phyloP scores from a whole-genome alignment of 2,329 filamentous ascomycete genomes.

The Coleophoma eucalyptorum region DNA sequence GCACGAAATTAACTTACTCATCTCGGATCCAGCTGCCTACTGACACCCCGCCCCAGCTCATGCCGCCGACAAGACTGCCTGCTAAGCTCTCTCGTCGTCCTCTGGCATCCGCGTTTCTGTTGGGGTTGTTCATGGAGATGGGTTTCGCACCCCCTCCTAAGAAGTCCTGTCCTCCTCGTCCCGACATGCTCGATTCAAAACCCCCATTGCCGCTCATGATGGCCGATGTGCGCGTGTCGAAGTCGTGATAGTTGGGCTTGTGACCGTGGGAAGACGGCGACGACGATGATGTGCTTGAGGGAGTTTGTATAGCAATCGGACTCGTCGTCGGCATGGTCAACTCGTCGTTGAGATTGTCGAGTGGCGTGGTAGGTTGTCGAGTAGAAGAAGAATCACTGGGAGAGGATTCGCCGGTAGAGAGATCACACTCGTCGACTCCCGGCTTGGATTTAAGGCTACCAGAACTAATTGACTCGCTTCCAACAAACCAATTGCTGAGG shows the following conservation, averaged over 20 bases:
- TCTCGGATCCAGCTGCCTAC: slow-evolving; percentile 96
- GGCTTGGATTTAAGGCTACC: not conserved
- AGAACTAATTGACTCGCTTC: not conserved
- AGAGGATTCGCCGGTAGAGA: slow-evolving; percentile 5
- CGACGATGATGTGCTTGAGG: slow-evolving; percentile 27
- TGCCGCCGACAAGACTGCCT: slow-evolving; percentile 69
- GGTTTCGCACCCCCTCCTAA: slow-evolving; percentile 63
- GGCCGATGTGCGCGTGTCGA: slow-evolving; percentile 38
- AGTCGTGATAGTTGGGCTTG: slow-evolving; percentile 19
- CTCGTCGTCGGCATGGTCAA: slow-evolving; percentile 27
- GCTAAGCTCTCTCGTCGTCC: slow-evolving; percentile 59
- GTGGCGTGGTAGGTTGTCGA: slow-evolving; percentile 9
- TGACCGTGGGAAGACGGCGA: slow-evolving; percentile 32
- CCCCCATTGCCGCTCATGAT: slow-evolving; percentile 48
- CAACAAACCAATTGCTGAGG: not conserved
- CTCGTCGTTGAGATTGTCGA: not conserved
- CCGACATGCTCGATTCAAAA: slow-evolving; percentile 51
- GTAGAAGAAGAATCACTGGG: slow-evolving; percentile 5
- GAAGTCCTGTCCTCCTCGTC: slow-evolving; percentile 51
- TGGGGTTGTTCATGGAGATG: slow-evolving; percentile 62
- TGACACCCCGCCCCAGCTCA: slow-evolving; percentile 96
- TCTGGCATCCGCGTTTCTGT: slow-evolving; percentile 54
- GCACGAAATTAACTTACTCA: slow-evolving; percentile 67
- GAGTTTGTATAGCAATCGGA: slow-evolving; percentile 29
- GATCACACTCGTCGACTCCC: not conserved